Evolutionary conservation across 2,329 filamentous ascomycete species (phyloP).

Genomic region (Exophiala xenobiotica): DNA sequence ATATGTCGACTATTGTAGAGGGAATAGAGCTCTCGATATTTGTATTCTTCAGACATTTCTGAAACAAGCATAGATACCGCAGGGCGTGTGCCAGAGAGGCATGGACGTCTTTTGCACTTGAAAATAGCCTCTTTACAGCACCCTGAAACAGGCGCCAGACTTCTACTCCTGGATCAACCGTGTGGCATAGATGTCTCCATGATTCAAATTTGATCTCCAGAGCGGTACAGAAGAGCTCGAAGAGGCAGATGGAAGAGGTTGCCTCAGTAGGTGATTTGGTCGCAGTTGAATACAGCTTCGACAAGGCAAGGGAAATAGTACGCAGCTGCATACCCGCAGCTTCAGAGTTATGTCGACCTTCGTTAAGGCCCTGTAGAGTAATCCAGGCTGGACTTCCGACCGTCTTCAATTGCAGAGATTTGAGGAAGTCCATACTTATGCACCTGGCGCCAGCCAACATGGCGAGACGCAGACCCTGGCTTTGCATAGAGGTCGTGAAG

Average conservation of each 20-base stretch:
- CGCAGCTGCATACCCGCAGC: conserved; percentile 47
- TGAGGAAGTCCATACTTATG: conserved; percentile 16
- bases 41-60: conserved; percentile 1
- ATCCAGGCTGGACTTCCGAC: conserved; percentile 36
- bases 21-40: conserved; percentile 6
- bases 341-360: conserved; percentile 37
- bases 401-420: conserved; percentile 17
- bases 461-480: conserved; percentile 26
- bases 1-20: conserved; percentile 7
- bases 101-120: background rate
- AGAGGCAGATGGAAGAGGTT: background rate
- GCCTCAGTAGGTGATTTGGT: conserved; percentile 4
- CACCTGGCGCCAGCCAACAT: conserved; percentile 21
- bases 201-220: conserved; percentile 44
- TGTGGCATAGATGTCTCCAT: conserved; percentile 44
- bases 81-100: background rate
- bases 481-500: conserved; percentile 27
- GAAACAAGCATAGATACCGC: conserved; percentile 4
- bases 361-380: conserved; percentile 40
- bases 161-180: conserved; percentile 43
- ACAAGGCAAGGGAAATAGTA: conserved; percentile 42
- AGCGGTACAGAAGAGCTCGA: conserved; percentile 38
- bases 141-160: conserved; percentile 45
- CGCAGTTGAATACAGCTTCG: conserved; percentile 22
- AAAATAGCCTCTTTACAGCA: conserved; percentile 34